phyloP scores from a whole-genome alignment of 768 basidiomycete species.

The Leccinum imitatum region DNA sequence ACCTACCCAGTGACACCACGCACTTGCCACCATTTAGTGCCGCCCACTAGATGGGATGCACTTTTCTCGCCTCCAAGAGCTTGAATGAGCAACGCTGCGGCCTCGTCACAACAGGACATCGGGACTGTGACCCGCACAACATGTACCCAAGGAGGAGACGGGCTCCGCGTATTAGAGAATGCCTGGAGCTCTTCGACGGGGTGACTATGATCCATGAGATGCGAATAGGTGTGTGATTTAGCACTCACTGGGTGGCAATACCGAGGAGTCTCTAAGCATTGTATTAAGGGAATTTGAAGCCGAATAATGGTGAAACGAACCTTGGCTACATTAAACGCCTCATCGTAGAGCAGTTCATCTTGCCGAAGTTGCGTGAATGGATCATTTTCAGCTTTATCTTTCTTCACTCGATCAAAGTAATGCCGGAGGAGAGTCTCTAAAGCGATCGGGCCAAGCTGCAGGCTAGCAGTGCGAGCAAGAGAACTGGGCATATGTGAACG shows the following conservation, averaged over 20 bases:
- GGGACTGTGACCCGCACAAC: conserved; percentile 72
- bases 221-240: not conserved
- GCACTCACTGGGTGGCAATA: conserved; percentile 61
- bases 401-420: conserved; percentile 68
- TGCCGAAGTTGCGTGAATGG: conserved; percentile 52
- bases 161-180: conserved; percentile 80
- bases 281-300: not conserved
- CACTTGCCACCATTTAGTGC: conserved; percentile 98
- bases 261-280: conserved; percentile 66
- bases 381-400: conserved; percentile 37
- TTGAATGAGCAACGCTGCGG: conserved; percentile 68
- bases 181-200: conserved; percentile 80
- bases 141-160: conserved; percentile 82
- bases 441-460: conserved; percentile 69
- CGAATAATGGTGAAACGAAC: conserved; percentile 35
- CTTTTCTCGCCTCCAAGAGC: conserved; percentile 84
- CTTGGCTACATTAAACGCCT: conserved; percentile 76
- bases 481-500: conserved; percentile 42
- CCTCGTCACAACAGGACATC: conserved; percentile 70
- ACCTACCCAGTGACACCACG: conserved; percentile 76
- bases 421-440: conserved; percentile 82
- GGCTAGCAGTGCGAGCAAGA: conserved; percentile 59
- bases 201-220: conserved; percentile 47
- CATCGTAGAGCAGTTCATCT: conserved; percentile 80
- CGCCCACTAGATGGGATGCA: conserved; percentile 72